Base-by-base conservation (phyloP, 2,329 filamentous ascomycete species). In the Colletotrichum navitas region DNA sequence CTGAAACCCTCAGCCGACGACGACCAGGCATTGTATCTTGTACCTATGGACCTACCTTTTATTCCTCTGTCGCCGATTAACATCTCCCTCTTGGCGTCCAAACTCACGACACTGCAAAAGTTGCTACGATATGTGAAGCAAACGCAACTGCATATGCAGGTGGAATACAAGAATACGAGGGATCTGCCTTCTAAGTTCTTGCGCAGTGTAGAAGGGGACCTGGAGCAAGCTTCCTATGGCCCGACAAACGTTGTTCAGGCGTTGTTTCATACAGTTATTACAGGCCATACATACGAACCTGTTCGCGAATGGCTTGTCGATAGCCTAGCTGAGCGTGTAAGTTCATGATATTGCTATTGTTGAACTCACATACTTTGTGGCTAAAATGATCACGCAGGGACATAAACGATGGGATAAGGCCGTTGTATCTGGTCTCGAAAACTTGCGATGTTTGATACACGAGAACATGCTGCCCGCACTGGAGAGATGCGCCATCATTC, bases 371-470 rank as follows among this genome's bases (percentile, higher is more conserved):
- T 74, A 67, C 49, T 34, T 68, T 76, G 24, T 14, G 59, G 77
- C 74, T 66, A 69, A 71, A 56, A 65, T 51, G 39, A 21, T 26
- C 1, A 24, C 29, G 26, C 62, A 96, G 92, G 94, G 94, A 0
- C 93, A 97, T 76, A 98, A 97, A 81, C 88, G 96, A 60, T 99
- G 96, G 96, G 95, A 98, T 74, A 97, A 95, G 77, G 92, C 93
- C 7, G 92, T 97, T 2, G 87, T 89, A 1, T 89, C 90, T 5
- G 94, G 94, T 1, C 91, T 98, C 26, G 91, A 93, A 71, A 92
- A 90, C 65, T 86, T 98, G 12, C 89, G 94, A 61, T 88, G 89
- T 63, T 86, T 98, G 16, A 86, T 94, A 0, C 95, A 97, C 77
- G 92, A 97, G 78, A 95, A 97, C 79, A 90, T 98, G 63, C 86